A percentile compares a stretch with the other conserved stretches of the same genome.
These are phyloP conservation scores for Jimgerdemannia flammicorona DNA, from an alignment of 192 early-diverging fungal genomes.

Conservation along the genomic window DNA sequence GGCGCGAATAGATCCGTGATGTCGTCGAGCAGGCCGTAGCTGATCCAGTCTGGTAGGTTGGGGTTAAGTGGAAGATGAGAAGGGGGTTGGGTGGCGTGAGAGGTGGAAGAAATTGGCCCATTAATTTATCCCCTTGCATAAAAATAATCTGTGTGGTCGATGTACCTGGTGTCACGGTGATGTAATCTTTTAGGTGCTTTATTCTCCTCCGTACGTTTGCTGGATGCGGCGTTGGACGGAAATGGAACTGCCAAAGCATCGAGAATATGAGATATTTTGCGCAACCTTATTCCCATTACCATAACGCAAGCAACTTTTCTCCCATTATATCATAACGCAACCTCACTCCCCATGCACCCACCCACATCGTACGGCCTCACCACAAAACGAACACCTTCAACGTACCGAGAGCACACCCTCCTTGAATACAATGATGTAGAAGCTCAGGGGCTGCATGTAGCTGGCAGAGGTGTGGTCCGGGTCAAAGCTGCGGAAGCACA, in stretches of 20 bases:
- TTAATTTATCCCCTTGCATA: too few species aligned
- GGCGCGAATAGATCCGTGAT: conserved; percentile 92
- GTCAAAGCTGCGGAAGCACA: conserved; percentile 80
- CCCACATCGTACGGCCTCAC: too few species aligned
- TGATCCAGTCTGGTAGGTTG: conserved; percentile 77
- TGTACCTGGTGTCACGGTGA: conserved; percentile 62
- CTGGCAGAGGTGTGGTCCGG: conserved; percentile 52
- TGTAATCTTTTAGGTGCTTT: conserved; percentile 75
- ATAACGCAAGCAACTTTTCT: too few species aligned
- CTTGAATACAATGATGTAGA: conserved; percentile 66
- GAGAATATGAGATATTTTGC: too few species aligned
- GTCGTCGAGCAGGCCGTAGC: conserved; percentile 93
- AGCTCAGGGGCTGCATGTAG: conserved; percentile 65
- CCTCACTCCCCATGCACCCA: too few species aligned
- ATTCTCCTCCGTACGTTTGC: conserved; percentile 84
- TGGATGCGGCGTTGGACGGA: conserved; percentile 70
- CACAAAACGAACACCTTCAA: background rate
- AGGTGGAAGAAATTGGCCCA: too few species aligned
- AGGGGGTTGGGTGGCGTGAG: too few species aligned
- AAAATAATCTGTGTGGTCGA: too few species aligned
- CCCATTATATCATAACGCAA: too few species aligned
- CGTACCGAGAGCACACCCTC: conserved; percentile 65
- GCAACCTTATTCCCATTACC: too few species aligned
- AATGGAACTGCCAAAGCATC: conserved; percentile 64
- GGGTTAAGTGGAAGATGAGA: too few species aligned